Evolutionary conservation across 2,329 filamentous ascomycete genomes (phyloP), one percentile per base, ranked within the genome.

Genomic region (Didymellaceae sp.): DNA sequence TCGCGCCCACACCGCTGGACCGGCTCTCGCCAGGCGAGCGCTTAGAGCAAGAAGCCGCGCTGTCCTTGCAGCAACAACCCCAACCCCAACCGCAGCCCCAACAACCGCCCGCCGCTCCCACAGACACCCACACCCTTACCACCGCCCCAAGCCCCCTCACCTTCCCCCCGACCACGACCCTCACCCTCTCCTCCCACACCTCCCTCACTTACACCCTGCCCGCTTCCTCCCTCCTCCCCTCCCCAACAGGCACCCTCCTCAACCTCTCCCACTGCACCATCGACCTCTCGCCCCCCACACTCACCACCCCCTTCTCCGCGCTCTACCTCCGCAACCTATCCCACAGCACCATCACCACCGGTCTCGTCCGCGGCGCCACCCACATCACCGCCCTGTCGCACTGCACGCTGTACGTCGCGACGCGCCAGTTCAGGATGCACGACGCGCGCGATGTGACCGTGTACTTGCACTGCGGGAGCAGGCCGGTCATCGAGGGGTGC

Each of bases 401-500:
- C 62, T 89, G 86, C 56, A 82, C 91, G n/a, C 85, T 97, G 0
- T 85, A 96, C 2, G 81, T 84, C 6, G 32, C 58, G 6, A 89
- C 90, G 43, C 82, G 88, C n/a, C 94, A 99, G 73, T 91, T 96
- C 64, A 84, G 94, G 17, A 93, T 99, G 78, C 94, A 99, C 70
- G 88, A 93, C 59, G 95, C 90, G 67, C 80, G 77, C 34, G 83
- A 91, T 54, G 88, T 95, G 26, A 85, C 90, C 59, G 81, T 99
- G 9, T 97, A 97, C 70, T 78, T 99, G 51, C 83, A 87, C 58
- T 92, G 89, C 67, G 79, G 80, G 1, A 94, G 90, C 63, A 86
- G 91, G 55, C 94, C 94, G 0, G 97, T 99, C 62, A 96, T 99
- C 57, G 94, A 99, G 73, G 88, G 94, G 59, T 97, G 93, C 70